Conservation (phyloP, 2,329 filamentous ascomycete genomes). For the Camillea tinctor region DNA sequence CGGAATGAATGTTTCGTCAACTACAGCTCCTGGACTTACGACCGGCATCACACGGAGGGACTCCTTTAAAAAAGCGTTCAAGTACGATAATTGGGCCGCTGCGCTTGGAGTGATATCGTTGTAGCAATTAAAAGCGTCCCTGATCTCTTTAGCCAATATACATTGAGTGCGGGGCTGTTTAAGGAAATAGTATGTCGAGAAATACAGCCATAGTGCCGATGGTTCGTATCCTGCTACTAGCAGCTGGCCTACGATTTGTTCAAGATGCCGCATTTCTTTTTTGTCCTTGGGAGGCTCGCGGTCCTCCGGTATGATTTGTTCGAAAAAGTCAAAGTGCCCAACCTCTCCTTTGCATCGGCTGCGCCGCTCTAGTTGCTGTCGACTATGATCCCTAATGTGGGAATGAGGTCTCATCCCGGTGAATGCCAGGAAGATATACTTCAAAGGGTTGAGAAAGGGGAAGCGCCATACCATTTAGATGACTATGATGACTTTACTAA, state of each 20-base stretch:
- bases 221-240: constrained; percentile 14
- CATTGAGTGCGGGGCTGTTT: constrained; percentile 21
- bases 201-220: constrained; percentile 9
- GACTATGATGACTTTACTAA: constrained; percentile 6
- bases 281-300: constrained; percentile 5
- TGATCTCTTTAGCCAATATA: constrained; percentile 31
- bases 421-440: constrained; percentile 9
- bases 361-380: constrained; percentile 8
- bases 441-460: constrained; percentile 11
- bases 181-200: constrained; percentile 17
- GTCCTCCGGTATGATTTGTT: constrained; percentile 14
- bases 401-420: constrained; percentile 4
- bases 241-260: constrained; percentile 13
- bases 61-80: constrained; percentile 35
- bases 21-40: constrained; percentile 13
- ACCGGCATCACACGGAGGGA: constrained; percentile 29
- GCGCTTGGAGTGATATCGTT: constrained; percentile 28
- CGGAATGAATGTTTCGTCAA: constrained; percentile 19
- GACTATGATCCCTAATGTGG: constrained; percentile 12
- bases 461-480: constrained; percentile 15
- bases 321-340: constrained; percentile 17
- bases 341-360: constrained; percentile 7
- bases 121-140: constrained; percentile 26
- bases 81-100: constrained; percentile 28
- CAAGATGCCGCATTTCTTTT: constrained; percentile 11